These are phyloP conservation scores for Stemphylium lycopersici DNA, from an alignment of 2,329 filamentous ascomycete genomes.

Conservation along the genomic window DNA sequence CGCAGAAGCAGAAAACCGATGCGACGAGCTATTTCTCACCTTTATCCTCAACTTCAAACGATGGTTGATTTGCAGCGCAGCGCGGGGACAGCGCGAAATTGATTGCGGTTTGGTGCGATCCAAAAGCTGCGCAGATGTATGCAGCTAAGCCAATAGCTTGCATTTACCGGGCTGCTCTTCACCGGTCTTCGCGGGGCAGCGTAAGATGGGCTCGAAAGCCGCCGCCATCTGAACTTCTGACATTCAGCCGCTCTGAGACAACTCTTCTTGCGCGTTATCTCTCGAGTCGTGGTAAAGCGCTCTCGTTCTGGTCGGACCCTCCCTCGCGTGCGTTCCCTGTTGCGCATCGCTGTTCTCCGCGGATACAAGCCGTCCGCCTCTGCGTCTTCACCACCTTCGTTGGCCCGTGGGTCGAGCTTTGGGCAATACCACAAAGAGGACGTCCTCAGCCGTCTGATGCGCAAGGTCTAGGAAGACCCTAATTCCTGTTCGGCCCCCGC, in stretches of 20 bases:
- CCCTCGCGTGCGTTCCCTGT: conserved; percentile 28
- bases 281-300: conserved; percentile 38
- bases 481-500: conserved; percentile 26
- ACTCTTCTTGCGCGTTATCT: conserved; percentile 39
- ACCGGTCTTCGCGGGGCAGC: conserved; percentile 47
- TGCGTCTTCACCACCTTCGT: conserved; percentile 31
- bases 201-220: conserved; percentile 37
- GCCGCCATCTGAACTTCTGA: conserved; percentile 31
- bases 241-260: conserved; percentile 36
- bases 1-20: background rate
- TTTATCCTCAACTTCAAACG: conserved; percentile 23
- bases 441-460: conserved; percentile 35
- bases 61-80: conserved; percentile 25
- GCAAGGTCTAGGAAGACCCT: conserved; percentile 29
- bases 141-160: conserved; percentile 44
- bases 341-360: conserved; percentile 26
- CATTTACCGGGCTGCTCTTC: conserved; percentile 34
- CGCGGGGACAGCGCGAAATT: conserved; percentile 19
- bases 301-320: conserved; percentile 30
- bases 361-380: conserved; percentile 27
- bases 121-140: conserved; percentile 38
- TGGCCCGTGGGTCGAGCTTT: conserved; percentile 28
- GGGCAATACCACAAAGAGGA: conserved; percentile 32
- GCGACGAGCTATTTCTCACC: conserved; percentile 14
- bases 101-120: conserved; percentile 39